A percentile compares a stretch with the other conserved stretches of the same genome.
phyloP scores from a whole-genome alignment of 2,329 filamentous ascomycete genomes.

The Scleromitrula shiraiana region DNA sequence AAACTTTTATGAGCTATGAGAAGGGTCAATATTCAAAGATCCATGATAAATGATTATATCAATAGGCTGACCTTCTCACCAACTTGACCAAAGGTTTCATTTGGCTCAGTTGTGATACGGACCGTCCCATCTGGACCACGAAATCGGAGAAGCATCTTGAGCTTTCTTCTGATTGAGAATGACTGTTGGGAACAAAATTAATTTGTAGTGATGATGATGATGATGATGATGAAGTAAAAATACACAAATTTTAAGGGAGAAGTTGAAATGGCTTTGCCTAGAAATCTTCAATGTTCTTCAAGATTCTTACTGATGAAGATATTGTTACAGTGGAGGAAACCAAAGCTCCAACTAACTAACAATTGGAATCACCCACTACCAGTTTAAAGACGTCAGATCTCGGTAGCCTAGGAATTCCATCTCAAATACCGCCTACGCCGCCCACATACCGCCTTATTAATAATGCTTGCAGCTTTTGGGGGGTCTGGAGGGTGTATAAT shows the following conservation, averaged over 20 bases:
- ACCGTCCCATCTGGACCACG: conserved; percentile 90
- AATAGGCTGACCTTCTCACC: conserved; percentile 41
- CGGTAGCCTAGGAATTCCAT: not conserved
- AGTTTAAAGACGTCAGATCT: conserved; percentile 3
- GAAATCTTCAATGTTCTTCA: not conserved
- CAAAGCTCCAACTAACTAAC: not conserved
- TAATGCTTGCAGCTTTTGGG: not conserved
- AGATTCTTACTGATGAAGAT: not conserved
- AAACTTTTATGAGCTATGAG: conserved; percentile 45
- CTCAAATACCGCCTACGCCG: no score
- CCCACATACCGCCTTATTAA: not conserved
- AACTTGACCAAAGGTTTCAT: conserved; percentile 62
- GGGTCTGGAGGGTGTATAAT: not conserved
- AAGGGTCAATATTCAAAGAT: conserved; percentile 7
- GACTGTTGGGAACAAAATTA: no score
- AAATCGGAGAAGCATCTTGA: conserved; percentile 25
- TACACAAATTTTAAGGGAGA: not conserved
- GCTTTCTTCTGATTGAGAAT: not conserved
- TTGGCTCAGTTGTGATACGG: conserved; percentile 69
- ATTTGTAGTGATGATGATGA: no score
- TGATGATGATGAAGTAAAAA: not conserved
- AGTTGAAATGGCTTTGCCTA: not conserved
- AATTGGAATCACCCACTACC: conserved; percentile 1
- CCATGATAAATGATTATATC: not conserved
- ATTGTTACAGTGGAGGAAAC: not conserved